Evolutionary conservation across 2,329 filamentous ascomycete genomes (phyloP).

Genomic region (Pseudogymnoascus sp.): DNA sequence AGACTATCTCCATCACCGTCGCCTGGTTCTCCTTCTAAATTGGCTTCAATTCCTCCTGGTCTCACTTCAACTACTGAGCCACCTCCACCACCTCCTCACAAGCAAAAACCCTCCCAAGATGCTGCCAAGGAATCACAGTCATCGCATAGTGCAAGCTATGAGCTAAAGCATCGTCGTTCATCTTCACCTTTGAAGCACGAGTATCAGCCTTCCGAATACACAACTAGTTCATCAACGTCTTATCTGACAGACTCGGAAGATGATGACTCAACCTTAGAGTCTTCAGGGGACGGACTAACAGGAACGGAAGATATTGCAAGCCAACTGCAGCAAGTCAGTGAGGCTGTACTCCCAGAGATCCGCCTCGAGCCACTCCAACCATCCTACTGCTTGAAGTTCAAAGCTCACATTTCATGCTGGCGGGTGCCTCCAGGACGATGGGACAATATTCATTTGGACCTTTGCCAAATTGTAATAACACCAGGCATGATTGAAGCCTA

Average conservation of each 20-base stretch:
- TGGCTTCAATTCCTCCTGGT: neutral
- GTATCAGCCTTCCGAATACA: constrained; percentile 74
- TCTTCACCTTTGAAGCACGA: constrained; percentile 97
- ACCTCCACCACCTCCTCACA: neutral
- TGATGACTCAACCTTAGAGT: constrained; percentile 38
- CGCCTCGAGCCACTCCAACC: neutral
- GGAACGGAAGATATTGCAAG: constrained; percentile 47
- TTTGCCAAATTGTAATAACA: constrained; percentile 47
- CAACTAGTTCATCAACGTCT: constrained; percentile 52
- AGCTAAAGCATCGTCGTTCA: constrained; percentile 52
- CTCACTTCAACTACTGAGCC: neutral
- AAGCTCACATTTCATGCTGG: constrained; percentile 54
- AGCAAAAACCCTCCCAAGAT: neutral
- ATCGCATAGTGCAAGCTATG: neutral
- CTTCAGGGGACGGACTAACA: constrained; percentile 40
- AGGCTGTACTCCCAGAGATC: constrained; percentile 15
- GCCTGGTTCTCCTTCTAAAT: neutral
- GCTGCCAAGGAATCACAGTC: neutral
- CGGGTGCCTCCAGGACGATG: constrained; percentile 50
- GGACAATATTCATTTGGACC: constrained; percentile 47
- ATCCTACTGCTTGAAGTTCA: constrained; percentile 31
- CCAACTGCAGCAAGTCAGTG: constrained; percentile 34
- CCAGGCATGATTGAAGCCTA: constrained; percentile 54
- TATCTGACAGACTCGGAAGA: constrained; percentile 47
- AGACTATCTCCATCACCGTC: neutral